phyloP scores from a whole-genome alignment of 108 stramenopile genomes.

The Pseudonitzschia multiseries region DNA sequence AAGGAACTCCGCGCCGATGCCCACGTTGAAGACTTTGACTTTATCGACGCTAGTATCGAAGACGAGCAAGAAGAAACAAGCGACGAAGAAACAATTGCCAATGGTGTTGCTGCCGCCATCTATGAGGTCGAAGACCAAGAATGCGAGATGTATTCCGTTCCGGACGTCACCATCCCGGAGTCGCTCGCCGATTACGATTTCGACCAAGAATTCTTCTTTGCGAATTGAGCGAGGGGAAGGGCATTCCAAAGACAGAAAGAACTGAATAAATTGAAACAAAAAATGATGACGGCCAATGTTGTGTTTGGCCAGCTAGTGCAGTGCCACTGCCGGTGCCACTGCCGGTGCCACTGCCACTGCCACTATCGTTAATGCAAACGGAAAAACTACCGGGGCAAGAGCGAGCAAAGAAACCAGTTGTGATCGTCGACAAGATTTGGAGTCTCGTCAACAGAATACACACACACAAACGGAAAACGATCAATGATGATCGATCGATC shows the following conservation, averaged over 20 bases:
- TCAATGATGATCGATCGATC: no score
- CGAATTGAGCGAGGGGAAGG: neutral
- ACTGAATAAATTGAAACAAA: no score
- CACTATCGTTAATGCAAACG: no score
- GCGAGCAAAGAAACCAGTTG: neutral
- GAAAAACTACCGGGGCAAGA: no score
- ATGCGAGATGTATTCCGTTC: neutral
- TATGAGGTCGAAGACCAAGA: neutral
- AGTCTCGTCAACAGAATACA: neutral
- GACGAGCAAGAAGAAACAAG: neutral
- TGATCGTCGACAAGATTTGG: neutral
- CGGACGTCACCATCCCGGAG: neutral
- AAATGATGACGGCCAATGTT: no score
- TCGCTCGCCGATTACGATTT: constrained; percentile 8
- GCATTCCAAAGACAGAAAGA: neutral
- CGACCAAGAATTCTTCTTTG: constrained; percentile 7
- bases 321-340: no score
- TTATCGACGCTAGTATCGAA: constrained; percentile 7
- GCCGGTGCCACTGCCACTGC: no score
- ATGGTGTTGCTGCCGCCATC: neutral
- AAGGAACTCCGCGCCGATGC: no score
- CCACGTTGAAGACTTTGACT: neutral
- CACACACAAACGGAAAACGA: neutral
- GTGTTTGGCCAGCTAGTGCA: no score
- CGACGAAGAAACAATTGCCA: neutral